Base-by-base conservation (phyloP, 768 basidiomycete species). In the Pleurotus tuoliensis region DNA sequence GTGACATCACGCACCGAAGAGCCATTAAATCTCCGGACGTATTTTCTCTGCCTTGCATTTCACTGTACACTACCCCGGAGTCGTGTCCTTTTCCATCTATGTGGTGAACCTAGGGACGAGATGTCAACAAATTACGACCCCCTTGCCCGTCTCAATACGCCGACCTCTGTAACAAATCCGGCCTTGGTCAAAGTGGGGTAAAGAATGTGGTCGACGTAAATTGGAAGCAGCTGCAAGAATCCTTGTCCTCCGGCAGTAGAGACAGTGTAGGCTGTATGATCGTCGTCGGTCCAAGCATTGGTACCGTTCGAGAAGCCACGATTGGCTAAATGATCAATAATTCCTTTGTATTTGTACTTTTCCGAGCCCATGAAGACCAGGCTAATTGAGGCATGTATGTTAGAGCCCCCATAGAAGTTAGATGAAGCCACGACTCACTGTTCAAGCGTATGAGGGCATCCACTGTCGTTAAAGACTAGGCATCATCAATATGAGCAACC, bases 201-300 rank as follows among this genome's bases (percentile, higher is more conserved):
- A 37, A 99, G 80, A 56, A 99, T 90, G 69, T 99, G 97, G 70
- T 99, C 97, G 25, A 98, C 76, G 63, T 93, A 99, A 62, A 98
- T 87, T 16, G 91, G 90, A 24, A 93, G 76, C 6, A 92, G 74
- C 63, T 93, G 90, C 30, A 94, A 75, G 60, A 92, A 91, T 5
- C 97, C 97, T 64, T 96, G 90, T 58, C 88, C 86, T 59, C 97
- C 97, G 11, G 97, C 97, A 7, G 96, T 98, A 3, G 90, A 88
- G 55, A 96, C 88, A 8, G 97, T 98, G 69, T 98, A 99, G 7
- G 92, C 92, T 46, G 95, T 97, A 66, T 97, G 88, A 66, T 94
- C 92, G 44, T 83, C 94, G 66, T 91, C 96, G 3, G 97, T 98
- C 97, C 96, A 99, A 1, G 96, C 96, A 69, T 98, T 97, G 7